Evolutionary conservation across 2,329 filamentous ascomycete genomes (phyloP).

Genomic region (Aspergillus amoenus): DNA sequence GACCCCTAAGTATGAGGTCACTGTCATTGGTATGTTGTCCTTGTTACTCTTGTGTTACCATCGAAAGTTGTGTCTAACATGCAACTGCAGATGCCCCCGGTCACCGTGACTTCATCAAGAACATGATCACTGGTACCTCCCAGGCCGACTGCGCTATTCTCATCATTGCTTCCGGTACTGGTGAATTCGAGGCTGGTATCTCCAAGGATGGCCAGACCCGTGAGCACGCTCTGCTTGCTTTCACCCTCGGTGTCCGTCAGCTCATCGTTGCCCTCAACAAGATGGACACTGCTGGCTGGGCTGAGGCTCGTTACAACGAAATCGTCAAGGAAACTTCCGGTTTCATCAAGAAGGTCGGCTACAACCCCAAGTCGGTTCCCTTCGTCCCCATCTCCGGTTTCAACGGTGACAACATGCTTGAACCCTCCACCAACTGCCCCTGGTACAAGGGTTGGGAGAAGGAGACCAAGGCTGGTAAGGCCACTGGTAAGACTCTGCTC

Average conservation of each 20-base stretch:
- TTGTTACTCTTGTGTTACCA: not conserved
- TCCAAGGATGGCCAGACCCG: slow-evolving; percentile 99
- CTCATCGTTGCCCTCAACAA: slow-evolving; percentile 99
- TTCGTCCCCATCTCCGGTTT: slow-evolving; percentile 99
- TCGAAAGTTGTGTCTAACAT: slow-evolving; percentile 14
- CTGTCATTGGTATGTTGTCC: slow-evolving; percentile 77
- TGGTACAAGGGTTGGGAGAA: slow-evolving; percentile 99
- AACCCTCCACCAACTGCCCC: slow-evolving; percentile 84
- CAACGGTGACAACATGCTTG: slow-evolving; percentile 99
- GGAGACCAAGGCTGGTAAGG: slow-evolving; percentile 88
- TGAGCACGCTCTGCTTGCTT: slow-evolving; percentile 99
- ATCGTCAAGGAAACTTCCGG: slow-evolving; percentile 99
- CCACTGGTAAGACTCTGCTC: slow-evolving; percentile 93
- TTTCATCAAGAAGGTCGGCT: slow-evolving; percentile 99
- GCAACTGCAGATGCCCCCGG: slow-evolving; percentile 76
- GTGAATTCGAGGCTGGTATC: slow-evolving; percentile 99
- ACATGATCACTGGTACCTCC: slow-evolving; percentile 99
- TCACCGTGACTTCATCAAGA: slow-evolving; percentile 99
- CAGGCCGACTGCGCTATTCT: slow-evolving; percentile 99
- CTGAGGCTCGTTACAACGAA: slow-evolving; percentile 92
- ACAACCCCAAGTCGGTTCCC: slow-evolving; percentile 97
- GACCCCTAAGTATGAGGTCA: slow-evolving; percentile 96
- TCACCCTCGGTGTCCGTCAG: slow-evolving; percentile 99
- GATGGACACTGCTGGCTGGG: slow-evolving; percentile 99
- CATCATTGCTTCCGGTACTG: slow-evolving; percentile 99